A percentile compares a stretch with the other conserved stretches of the same genome.
These are phyloP conservation scores for Clathrus columnatus DNA, from an alignment of 768 basidiomycete species.

Conservation along the genomic window DNA sequence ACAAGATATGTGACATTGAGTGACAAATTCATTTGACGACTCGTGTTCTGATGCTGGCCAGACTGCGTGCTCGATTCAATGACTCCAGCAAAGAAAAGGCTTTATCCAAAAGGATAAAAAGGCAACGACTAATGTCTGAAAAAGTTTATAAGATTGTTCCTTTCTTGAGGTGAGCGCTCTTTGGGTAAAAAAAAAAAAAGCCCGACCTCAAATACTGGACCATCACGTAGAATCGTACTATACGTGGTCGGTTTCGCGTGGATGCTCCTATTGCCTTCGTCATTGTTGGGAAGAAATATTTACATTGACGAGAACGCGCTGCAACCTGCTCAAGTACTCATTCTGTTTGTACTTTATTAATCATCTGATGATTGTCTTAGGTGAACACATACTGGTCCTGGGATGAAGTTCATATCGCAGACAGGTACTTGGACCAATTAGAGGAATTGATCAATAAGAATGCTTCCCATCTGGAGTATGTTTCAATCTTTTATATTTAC, in stretches of 20 bases:
- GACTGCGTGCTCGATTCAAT: neutral
- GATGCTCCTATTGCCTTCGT: slow-evolving; percentile 69
- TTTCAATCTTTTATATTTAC: neutral
- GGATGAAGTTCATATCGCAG: slow-evolving; percentile 83
- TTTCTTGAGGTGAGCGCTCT: neutral
- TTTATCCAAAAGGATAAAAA: neutral
- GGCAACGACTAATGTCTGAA: neutral
- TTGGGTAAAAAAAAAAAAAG: too few relatives aligned
- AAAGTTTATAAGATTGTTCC: neutral
- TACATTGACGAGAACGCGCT: slow-evolving; percentile 96
- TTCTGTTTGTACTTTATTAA: neutral
- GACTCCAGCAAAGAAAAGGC: neutral
- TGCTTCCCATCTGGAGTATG: slow-evolving; percentile 66
- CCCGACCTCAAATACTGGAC: neutral
- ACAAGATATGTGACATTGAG: too few relatives aligned
- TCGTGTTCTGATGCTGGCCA: neutral
- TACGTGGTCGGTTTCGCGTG: slow-evolving; percentile 68
- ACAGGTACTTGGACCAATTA: slow-evolving; percentile 65
- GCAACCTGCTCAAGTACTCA: slow-evolving; percentile 75
- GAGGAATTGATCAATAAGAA: slow-evolving; percentile 56
- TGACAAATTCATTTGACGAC: neutral
- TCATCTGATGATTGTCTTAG: slow-evolving; percentile 29
- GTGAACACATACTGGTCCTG: slow-evolving; percentile 90
- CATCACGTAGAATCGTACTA: slow-evolving; percentile 40
- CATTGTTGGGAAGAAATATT: slow-evolving; percentile 52